Evolutionary conservation across 2,329 filamentous ascomycete genomes (phyloP).

Genomic region (Ascochyta rabiei): DNA sequence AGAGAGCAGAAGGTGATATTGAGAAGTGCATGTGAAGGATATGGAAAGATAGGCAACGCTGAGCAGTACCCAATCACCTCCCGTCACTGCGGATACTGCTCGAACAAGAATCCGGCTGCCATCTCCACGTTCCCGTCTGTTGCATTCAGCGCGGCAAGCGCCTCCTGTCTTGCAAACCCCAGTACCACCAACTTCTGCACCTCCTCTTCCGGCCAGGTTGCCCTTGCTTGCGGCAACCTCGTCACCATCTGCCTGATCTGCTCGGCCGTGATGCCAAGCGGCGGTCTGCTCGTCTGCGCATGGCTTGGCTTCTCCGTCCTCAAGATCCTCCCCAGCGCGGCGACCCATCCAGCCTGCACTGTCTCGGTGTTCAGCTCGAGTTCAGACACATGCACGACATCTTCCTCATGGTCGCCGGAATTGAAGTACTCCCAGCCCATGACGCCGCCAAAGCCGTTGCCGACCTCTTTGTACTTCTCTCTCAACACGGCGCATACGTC

Average conservation of each 20-base stretch:
- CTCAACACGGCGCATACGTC: constrained; percentile 63
- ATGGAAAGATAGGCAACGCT: neutral
- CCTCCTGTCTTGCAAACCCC: constrained; percentile 54
- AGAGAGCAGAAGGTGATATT: too few species aligned
- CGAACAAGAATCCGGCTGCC: constrained; percentile 56
- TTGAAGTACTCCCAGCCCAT: constrained; percentile 99
- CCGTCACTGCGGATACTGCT: constrained; percentile 37
- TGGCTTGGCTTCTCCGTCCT: constrained; percentile 38
- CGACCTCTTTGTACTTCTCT: constrained; percentile 59
- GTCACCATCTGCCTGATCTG: constrained; percentile 43
- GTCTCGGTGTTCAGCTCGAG: constrained; percentile 35
- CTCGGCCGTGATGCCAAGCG: constrained; percentile 36
- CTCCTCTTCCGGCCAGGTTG: constrained; percentile 50
- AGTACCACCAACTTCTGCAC: constrained; percentile 53
- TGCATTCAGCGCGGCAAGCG: constrained; percentile 55
- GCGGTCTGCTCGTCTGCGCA: constrained; percentile 22
- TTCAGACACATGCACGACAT: constrained; percentile 32
- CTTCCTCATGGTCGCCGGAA: constrained; percentile 51
- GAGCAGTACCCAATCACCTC: neutral
- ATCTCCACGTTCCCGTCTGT: constrained; percentile 58
- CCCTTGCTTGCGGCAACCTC: constrained; percentile 37
- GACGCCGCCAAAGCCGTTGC: constrained; percentile 74
- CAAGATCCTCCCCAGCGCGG: constrained; percentile 62
- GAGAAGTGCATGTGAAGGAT: neutral
- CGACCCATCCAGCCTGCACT: constrained; percentile 65